Evolutionary conservation across 495 filamentous ascomycete species (phyloP).

Genomic region (Penicillium mononematosum): DNA sequence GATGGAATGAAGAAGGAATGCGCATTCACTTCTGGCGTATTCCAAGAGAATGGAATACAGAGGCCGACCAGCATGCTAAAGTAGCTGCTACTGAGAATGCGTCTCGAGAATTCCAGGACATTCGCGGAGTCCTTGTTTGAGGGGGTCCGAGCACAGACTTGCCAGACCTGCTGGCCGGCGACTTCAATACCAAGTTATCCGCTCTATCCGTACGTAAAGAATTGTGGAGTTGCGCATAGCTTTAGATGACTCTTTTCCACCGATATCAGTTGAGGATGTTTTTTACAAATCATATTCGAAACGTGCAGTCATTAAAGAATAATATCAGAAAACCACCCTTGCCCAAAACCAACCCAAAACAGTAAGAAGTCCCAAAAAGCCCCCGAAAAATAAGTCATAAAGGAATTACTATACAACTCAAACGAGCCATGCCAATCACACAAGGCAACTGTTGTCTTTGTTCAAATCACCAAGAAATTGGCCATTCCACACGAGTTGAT

Average conservation of each 20-base stretch:
- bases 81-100: background rate
- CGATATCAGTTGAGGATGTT: background rate
- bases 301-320: background rate
- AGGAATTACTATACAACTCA: background rate
- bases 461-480: too few relatives aligned
- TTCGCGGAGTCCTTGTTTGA: background rate
- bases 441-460: background rate
- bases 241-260: background rate
- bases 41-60: background rate
- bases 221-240: too few relatives aligned
- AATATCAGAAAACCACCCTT: background rate
- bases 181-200: background rate
- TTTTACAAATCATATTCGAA: background rate
- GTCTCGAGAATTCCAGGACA: background rate
- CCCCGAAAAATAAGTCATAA: background rate
- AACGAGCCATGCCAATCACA: background rate
- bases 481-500: background rate
- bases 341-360: background rate
- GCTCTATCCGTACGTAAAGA: too few relatives aligned
- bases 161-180: background rate
- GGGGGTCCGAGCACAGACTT: background rate
- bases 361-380: background rate
- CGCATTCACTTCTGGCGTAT: slow-evolving; percentile 36
- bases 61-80: background rate
- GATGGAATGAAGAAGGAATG: slow-evolving; percentile 20